A percentile compares a stretch with the other conserved stretches of the same genome.
phyloP scores from a whole-genome alignment of 805 yeast genomes.

The Candida argentea region DNA sequence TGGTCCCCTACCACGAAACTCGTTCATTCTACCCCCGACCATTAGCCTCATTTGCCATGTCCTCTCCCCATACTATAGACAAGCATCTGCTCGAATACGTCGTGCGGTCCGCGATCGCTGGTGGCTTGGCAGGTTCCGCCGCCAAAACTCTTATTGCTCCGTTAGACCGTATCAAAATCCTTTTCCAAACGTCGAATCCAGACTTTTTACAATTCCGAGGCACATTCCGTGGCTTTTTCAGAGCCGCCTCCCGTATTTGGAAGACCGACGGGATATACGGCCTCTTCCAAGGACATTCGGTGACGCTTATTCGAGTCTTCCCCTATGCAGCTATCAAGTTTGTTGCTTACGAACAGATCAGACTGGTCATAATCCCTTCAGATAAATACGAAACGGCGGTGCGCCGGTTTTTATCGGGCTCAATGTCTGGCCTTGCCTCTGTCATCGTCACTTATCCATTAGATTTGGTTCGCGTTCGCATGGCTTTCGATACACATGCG shows the following conservation, averaged over 20 bases:
- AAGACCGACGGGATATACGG: conserved; percentile 65
- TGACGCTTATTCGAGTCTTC: conserved; percentile 80
- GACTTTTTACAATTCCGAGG: conserved; percentile 76
- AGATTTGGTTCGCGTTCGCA: conserved; percentile 79
- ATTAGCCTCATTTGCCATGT: no score
- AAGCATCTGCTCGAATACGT: conserved; percentile 73
- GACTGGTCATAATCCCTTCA: conserved; percentile 69
- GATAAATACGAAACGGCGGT: conserved; percentile 67
- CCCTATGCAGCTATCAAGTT: conserved; percentile 97
- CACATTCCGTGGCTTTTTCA: conserved; percentile 61
- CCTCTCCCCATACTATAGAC: conserved; percentile 42
- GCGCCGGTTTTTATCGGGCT: conserved; percentile 79
- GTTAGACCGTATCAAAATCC: conserved; percentile 84
- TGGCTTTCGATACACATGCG: conserved; percentile 72
- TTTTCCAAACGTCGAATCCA: conserved; percentile 92
- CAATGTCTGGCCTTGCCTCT: conserved; percentile 77
- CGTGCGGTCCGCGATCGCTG: conserved; percentile 78
- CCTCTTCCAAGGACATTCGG: conserved; percentile 91
- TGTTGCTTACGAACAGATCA: conserved; percentile 89
- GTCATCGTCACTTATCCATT: conserved; percentile 89
- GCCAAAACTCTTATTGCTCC: conserved; percentile 96
- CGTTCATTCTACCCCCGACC: no score
- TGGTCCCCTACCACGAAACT: no score
- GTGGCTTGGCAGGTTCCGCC: conserved; percentile 93
- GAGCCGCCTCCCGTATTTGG: conserved; percentile 64